Evolutionary conservation across 306 rosid genomes (phyloP).

Genomic region (Quercus alba): DNA sequence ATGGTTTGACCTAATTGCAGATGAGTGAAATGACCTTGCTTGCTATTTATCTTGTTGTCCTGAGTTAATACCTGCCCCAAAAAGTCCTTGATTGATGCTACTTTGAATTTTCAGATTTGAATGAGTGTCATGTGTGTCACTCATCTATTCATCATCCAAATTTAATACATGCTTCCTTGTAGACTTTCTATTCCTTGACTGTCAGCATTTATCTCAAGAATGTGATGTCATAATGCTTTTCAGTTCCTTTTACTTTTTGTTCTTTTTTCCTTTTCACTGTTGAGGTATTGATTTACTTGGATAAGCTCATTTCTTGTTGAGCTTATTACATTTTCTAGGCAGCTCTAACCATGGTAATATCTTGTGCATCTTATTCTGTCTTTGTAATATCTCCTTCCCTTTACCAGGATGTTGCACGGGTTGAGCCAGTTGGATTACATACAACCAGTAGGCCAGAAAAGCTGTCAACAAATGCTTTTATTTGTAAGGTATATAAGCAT

Average conservation of each 20-base stretch:
- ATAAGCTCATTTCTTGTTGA: background rate
- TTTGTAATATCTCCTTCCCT: constrained; percentile 6
- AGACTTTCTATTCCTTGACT: background rate
- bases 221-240: background rate
- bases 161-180: too few relatives aligned
- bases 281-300: background rate
- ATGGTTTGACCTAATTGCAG: too few relatives aligned
- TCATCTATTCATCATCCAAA: too few relatives aligned
- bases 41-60: too few relatives aligned
- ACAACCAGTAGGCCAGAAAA: constrained; percentile 31
- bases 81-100: too few relatives aligned
- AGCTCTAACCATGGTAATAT: background rate
- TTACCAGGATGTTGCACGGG: constrained; percentile 26
- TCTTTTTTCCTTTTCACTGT: background rate
- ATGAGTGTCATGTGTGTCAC: too few relatives aligned
- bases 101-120: too few relatives aligned
- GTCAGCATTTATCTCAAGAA: background rate
- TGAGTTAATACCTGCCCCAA: too few relatives aligned
- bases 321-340: background rate
- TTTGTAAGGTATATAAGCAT: constrained; percentile 35
- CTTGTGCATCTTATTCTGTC: constrained; percentile 8
- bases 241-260: background rate
- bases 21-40: too few relatives aligned
- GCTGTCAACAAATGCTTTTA: constrained; percentile 36
- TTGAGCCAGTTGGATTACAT: constrained; percentile 22